Conservation (phyloP, 371 early-diverging fungal genomes). For the Mucor velutinosus region DNA sequence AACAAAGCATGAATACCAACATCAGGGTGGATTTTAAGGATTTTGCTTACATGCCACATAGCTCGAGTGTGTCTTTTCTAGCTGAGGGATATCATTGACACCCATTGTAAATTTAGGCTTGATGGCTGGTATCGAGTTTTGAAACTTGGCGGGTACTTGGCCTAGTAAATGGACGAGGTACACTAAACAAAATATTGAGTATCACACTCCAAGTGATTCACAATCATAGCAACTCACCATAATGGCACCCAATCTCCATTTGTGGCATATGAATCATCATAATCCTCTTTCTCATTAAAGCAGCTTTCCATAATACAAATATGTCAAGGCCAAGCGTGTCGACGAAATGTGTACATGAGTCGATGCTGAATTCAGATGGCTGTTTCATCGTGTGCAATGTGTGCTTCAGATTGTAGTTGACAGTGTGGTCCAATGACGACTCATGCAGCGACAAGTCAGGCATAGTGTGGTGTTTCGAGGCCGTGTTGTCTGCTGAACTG, state of each 20-base stretch:
- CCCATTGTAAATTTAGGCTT: conserved; percentile 53
- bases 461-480: no score
- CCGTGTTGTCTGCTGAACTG: background rate
- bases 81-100: conserved; percentile 55
- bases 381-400: background rate
- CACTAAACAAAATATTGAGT: conserved; percentile 21
- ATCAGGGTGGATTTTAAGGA: background rate
- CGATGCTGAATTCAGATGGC: background rate
- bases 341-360: conserved; percentile 34
- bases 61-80: conserved; percentile 40
- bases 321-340: conserved; percentile 52
- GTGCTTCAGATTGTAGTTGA: conserved; percentile 13
- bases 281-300: conserved; percentile 55
- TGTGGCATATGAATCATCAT: conserved; percentile 54
- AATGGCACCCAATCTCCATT: conserved; percentile 50
- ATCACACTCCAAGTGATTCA: background rate
- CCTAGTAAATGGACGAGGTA: conserved; percentile 47
- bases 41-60: conserved; percentile 58
- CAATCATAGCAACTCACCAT: conserved; percentile 38
- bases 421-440: background rate
- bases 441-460: background rate
- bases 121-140: conserved; percentile 12
- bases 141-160: conserved; percentile 23
- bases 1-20: background rate
- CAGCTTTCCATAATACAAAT: conserved; percentile 64